Conservation (phyloP, 2,329 filamentous ascomycete genomes). For the Rachicladosporium sp. region DNA sequence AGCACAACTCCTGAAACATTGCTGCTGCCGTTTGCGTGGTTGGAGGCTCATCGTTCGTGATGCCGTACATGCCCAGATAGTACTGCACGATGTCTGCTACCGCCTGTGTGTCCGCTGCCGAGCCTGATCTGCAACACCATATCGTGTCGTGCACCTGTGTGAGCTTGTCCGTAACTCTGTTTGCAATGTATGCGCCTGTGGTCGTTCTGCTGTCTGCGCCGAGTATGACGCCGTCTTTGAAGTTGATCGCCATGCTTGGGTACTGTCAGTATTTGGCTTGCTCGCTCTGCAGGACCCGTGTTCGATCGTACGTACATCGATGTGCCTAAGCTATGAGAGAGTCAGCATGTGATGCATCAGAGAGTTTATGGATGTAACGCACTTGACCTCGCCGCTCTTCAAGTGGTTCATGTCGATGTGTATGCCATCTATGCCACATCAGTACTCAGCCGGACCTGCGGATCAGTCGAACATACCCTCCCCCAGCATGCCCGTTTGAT, state of each 20-base stretch:
- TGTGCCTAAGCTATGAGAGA: constrained; percentile 89
- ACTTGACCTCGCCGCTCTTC: constrained; percentile 99
- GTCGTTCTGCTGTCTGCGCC: constrained; percentile 95
- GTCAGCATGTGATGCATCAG: too few species aligned
- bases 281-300: too few species aligned
- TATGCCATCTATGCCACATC: constrained; percentile 69
- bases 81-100: constrained; percentile 97
- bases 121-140: constrained; percentile 98
- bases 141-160: constrained; percentile 98
- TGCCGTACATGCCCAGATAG: constrained; percentile 83
- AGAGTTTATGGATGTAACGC: too few species aligned
- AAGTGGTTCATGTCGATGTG: constrained; percentile 97
- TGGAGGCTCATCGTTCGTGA: constrained; percentile 77
- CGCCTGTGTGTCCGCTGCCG: constrained; percentile 88
- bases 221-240: constrained; percentile 96
- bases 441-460: constrained; percentile 2
- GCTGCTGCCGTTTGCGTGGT: constrained; percentile 92
- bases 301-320: constrained; percentile 60
- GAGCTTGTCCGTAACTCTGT: constrained; percentile 97
- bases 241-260: constrained; percentile 96
- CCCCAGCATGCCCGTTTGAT: constrained; percentile 26
- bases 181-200: constrained; percentile 95
- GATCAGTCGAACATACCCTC: constrained; percentile 22
- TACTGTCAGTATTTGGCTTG: too few species aligned
- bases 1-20: constrained; percentile 96